A percentile compares a stretch with the other conserved stretches of the same genome.
phyloP scores from a whole-genome alignment of 1,284 basidiomycete species.

The Ceratobasidium sp. region DNA sequence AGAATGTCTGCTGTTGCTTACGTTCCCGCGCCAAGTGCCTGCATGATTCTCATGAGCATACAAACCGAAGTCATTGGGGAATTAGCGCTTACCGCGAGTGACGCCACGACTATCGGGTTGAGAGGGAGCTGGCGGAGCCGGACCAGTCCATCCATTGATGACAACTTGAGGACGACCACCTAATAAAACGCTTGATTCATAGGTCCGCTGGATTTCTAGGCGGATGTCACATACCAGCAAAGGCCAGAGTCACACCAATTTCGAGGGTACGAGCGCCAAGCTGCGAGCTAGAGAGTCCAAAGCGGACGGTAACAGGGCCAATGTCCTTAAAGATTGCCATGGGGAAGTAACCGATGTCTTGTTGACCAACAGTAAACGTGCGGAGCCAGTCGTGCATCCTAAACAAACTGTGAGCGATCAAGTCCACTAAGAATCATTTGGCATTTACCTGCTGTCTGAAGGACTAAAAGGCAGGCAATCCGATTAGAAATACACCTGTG shows the following conservation, averaged over 20 bases:
- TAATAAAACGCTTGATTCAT: not conserved
- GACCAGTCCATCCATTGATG: constrained; percentile 40
- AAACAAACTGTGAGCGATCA: not conserved
- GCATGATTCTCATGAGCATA: not conserved
- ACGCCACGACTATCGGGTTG: constrained; percentile 40
- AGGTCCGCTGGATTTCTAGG: not conserved
- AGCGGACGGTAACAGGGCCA: constrained; percentile 38
- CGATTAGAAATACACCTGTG: not conserved
- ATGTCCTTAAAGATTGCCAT: constrained; percentile 54
- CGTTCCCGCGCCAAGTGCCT: constrained; percentile 38
- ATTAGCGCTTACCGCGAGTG: constrained; percentile 35
- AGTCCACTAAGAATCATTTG: not conserved
- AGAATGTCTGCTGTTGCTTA: not conserved
- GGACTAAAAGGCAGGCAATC: constrained; percentile 4
- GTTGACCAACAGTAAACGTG: constrained; percentile 51
- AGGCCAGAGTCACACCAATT: constrained; percentile 36
- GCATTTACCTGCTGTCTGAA: constrained; percentile 17
- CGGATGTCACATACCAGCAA: constrained; percentile 24
- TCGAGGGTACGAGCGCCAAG: constrained; percentile 38
- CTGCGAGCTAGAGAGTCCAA: constrained; percentile 30
- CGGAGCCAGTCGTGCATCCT: constrained; percentile 57
- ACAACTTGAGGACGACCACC: constrained; percentile 39
- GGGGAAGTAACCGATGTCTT: constrained; percentile 48
- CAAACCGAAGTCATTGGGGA: not conserved
- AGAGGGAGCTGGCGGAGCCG: constrained; percentile 38